Percentiles rank a stretch among this genome's conserved stretches.
Evolutionary conservation across 345 rosid species (phyloP).

Genomic region (Citrus glauca): DNA sequence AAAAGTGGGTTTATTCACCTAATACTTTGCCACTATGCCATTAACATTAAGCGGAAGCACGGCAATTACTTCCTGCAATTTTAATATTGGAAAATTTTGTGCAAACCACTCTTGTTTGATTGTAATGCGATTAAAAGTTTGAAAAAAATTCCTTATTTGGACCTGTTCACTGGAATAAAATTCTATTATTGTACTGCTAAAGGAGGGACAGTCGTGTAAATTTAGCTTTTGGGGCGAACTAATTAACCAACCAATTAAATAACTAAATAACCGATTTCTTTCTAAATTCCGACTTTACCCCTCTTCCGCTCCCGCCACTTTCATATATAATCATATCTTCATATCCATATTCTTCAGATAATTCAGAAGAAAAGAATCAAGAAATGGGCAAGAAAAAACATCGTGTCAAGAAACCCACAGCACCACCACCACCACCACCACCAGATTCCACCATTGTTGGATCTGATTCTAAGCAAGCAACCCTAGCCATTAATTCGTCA

Average conservation of each 20-base stretch:
- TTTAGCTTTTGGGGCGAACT: no score
- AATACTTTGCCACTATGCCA: no score
- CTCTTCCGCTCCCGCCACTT: not conserved
- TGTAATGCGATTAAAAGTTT: conserved; percentile 27
- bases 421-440: not conserved
- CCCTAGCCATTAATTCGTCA: not conserved
- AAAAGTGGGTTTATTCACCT: no score
- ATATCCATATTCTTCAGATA: not conserved
- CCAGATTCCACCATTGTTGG: not conserved
- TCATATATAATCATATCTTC: no score
- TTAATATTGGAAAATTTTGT: conserved; percentile 27
- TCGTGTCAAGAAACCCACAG: not conserved
- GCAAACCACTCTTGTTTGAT: conserved; percentile 35
- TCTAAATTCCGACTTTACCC: not conserved
- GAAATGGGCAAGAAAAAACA: not conserved
- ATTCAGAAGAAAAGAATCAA: not conserved
- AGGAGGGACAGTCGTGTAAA: conserved; percentile 27
- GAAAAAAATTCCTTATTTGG: conserved; percentile 45
- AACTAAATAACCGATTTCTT: not conserved
- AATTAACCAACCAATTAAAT: not conserved
- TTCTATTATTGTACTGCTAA: conserved; percentile 16
- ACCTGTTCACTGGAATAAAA: conserved; percentile 49
- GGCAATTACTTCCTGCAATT: no score
- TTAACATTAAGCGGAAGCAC: no score
- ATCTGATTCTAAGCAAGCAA: not conserved